Evolutionary conservation across 768 basidiomycete species (phyloP), one percentile per base, ranked within the genome.

Genomic region (Russula ochroleuca): DNA sequence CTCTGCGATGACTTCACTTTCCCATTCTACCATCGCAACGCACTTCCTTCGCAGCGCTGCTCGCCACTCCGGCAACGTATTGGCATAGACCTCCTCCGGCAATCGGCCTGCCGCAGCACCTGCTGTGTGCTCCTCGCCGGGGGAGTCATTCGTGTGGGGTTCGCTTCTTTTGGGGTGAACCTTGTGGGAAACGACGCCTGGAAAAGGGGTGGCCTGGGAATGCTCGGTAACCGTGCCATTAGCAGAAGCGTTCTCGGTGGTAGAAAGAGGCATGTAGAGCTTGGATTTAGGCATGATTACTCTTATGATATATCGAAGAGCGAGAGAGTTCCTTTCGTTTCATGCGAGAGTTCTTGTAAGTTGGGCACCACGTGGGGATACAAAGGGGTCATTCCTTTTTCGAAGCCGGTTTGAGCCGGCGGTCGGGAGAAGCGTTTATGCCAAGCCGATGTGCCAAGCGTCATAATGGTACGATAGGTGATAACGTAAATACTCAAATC

Each of bases 11-110:
- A 84, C 67, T 66, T 75, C 67, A 5, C 85, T 86, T 75, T 93
- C 90, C 70, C 76, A 73, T 40, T 78, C 74, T 23, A 92, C 81
- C 43, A 72, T 75, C 62, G 71, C 73, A 45, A 90, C 77, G 17
- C 92, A 74, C 59, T 68, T 71, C 43, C 80, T 72, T 21, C 91
- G 81, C 45, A 89, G 74, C 0, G 75, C 79, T 28, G 85, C 83
- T 66, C 88, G 76, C 90, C 89, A 92, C 72, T 78, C 74, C 7
- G 83, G 80, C 63, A 93, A 72, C 0, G 80, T 84, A 1, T 79
- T 73, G 45, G 86, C 81, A 70, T 92, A 93, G 11, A 87, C 79
- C 67, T 89, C 83, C 33, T 73, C 72, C 2, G 74, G 70, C 31
- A 71, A 67, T 13, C 71, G 49, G 5, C 75, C 75, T n/a, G 69